phyloP scores from a whole-genome alignment of 2,329 filamentous ascomycete genomes.

The Neurospora sp. region DNA sequence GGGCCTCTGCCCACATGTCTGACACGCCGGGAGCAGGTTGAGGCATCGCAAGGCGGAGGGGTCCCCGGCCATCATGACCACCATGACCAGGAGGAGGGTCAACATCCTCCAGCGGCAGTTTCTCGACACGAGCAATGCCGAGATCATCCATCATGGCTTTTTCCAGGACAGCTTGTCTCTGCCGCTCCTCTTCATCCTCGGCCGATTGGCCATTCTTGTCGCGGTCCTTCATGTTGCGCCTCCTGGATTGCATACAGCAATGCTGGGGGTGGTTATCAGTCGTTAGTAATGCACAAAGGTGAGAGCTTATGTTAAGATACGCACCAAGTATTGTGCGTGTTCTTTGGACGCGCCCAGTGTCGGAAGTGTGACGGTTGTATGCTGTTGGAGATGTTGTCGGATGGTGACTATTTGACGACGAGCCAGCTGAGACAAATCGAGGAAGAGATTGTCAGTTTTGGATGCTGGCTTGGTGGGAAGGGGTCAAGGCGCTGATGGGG shows the following conservation, averaged over 20 bases:
- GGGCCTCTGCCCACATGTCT: conserved; percentile 11
- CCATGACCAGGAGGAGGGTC: not conserved
- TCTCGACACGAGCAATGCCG: conserved; percentile 18
- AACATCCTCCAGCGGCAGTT: conserved; percentile 10
- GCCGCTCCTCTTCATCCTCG: not conserved
- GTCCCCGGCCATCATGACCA: not conserved
- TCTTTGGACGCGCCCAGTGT: not conserved
- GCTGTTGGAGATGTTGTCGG: not conserved
- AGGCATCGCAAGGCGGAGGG: not conserved
- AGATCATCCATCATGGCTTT: conserved; percentile 18
- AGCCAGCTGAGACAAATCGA: not conserved
- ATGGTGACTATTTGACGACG: not conserved
- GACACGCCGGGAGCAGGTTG: not conserved
- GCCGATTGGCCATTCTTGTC: not conserved
- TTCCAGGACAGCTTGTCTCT: not conserved
- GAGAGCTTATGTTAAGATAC: not conserved
- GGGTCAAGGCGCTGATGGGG: not conserved
- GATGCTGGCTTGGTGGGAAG: not conserved
- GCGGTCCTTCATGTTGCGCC: not conserved
- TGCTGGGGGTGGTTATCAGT: not conserved
- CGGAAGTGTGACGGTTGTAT: not conserved
- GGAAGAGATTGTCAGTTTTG: not conserved
- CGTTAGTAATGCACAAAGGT: not conserved
- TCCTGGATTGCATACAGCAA: not conserved
- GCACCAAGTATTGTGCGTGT: not conserved